Evolutionary conservation across 345 rosid genomes (phyloP).

Genomic region (Aquilaria yunnanensis): DNA sequence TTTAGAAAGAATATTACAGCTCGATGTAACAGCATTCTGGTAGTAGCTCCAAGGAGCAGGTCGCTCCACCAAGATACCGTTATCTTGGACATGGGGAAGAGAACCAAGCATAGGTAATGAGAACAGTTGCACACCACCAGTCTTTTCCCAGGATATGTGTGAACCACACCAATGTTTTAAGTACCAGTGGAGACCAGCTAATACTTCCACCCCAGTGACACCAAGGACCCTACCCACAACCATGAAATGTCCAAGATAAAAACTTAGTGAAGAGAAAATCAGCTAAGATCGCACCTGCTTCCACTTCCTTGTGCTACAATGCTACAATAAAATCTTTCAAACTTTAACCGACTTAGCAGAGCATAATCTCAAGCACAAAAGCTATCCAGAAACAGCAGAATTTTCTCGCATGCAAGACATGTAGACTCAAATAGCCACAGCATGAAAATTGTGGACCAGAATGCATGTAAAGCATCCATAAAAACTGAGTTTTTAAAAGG

Average conservation of each 20-base stretch:
- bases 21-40: constrained; percentile 76
- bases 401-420: too few species aligned
- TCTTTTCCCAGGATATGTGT: constrained; percentile 68
- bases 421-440: too few species aligned
- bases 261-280: too few species aligned
- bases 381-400: too few species aligned
- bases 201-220: constrained; percentile 54
- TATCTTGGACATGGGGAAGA: constrained; percentile 48
- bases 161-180: constrained; percentile 56
- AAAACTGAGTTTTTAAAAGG: too few species aligned
- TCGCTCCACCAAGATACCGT: constrained; percentile 39
- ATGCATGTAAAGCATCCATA: too few species aligned
- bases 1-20: constrained; percentile 41
- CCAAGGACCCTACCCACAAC: constrained; percentile 42
- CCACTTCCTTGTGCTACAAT: constrained; percentile 5
- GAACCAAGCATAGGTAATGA: constrained; percentile 39
- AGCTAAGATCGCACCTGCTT: too few species aligned
- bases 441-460: too few species aligned
- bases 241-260: neutral
- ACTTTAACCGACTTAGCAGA: too few species aligned
- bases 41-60: constrained; percentile 69
- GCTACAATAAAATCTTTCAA: neutral
- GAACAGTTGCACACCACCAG: constrained; percentile 51
- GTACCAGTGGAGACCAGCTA: constrained; percentile 69
- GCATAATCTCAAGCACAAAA: too few species aligned